Evolutionary conservation across 2,329 filamentous ascomycete species (phyloP), one percentile per base, ranked within the genome.

Genomic region (Arthroderma sp.): DNA sequence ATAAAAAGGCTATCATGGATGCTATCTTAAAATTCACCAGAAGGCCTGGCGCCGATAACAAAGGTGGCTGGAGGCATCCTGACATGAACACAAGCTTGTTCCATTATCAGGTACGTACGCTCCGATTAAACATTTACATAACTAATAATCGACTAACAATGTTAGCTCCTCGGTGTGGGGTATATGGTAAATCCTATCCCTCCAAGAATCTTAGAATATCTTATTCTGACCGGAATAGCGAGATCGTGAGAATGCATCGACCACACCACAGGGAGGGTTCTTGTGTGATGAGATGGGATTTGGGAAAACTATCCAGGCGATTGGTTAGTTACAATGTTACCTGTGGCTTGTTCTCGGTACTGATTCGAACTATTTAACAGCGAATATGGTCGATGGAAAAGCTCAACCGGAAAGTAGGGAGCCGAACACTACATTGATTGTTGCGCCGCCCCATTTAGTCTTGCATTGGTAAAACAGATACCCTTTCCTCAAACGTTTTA

Each of bases 261-360:
- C 31, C 2, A 31, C 51, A 7, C 69, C 71, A 1, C 59, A 54
- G 15, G 73, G 72, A 4, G 72, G 73, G 0, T 63, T 75, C 17
- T 63, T 73, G 1, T 71, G 69, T 31, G 72, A 75, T 55, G 66
- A 68, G 8, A 74, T 74, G 72, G 72, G 73, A 0, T 68, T 73
- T 28, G 73, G 72, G 0, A 74, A 74, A 59, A 73, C 71, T 0
- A 65, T 72, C 2, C 67, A 70, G 56, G 65, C 67, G 39, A 64
- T 74, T 41, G 66, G 67, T 70, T 63, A 56, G 28, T 54, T 5
- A 23, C 23, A 4, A 38, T 13, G 43, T 38, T 28, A 38, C 35
- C 56, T 2, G 4, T 28, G 33, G n/a, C 19, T 2, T 17, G 47
- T 21, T 5, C 41, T 28, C 51, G 51, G 17, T 57, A 60, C 59